Percentiles rank a stretch among this genome's conserved stretches.
Evolutionary conservation across 108 stramenopile species (phyloP).

Genomic region (Cyclostephanos tholiformis): DNA sequence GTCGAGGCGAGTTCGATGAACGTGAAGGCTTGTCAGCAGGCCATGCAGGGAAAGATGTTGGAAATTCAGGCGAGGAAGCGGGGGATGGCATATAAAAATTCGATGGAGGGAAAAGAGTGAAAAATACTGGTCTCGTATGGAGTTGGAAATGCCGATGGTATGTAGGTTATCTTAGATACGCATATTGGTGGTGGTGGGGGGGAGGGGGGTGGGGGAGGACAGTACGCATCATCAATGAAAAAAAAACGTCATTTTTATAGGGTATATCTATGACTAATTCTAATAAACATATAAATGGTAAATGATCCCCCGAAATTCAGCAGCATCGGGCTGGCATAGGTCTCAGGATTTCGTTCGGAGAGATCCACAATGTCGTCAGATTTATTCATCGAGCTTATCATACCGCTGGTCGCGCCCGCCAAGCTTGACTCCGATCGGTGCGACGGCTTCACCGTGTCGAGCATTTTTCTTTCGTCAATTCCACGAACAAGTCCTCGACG

Average conservation of each 20-base stretch:
- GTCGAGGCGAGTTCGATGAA: slow-evolving; percentile 66
- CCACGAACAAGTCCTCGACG: slow-evolving; percentile 31
- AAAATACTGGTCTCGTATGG: background rate
- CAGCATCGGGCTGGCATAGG: slow-evolving; percentile 9
- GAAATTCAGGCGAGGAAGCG: slow-evolving; percentile 85
- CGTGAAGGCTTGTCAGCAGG: slow-evolving; percentile 63
- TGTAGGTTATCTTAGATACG: no score
- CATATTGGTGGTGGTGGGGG: no score
- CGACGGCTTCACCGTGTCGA: slow-evolving; percentile 27
- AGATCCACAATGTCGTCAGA: background rate
- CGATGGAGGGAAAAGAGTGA: slow-evolving; percentile 14
- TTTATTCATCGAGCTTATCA: background rate
- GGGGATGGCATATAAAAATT: slow-evolving; percentile 33
- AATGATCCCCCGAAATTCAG: background rate
- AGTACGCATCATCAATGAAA: no score
- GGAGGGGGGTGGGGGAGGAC: no score
- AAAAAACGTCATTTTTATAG: no score
- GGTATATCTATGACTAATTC: no score
- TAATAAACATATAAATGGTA: no score
- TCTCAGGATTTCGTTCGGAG: slow-evolving; percentile 9
- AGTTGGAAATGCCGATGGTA: no score
- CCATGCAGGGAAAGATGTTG: slow-evolving; percentile 90
- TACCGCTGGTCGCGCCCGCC: slow-evolving; percentile 18
- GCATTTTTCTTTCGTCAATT: slow-evolving; percentile 35
- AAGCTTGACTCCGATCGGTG: slow-evolving; percentile 22